A percentile compares a stretch with the other conserved stretches of the same genome.
Evolutionary conservation across 192 early-diverging fungal genomes (phyloP).

Genomic region (Phlyctochytrium arcticum): DNA sequence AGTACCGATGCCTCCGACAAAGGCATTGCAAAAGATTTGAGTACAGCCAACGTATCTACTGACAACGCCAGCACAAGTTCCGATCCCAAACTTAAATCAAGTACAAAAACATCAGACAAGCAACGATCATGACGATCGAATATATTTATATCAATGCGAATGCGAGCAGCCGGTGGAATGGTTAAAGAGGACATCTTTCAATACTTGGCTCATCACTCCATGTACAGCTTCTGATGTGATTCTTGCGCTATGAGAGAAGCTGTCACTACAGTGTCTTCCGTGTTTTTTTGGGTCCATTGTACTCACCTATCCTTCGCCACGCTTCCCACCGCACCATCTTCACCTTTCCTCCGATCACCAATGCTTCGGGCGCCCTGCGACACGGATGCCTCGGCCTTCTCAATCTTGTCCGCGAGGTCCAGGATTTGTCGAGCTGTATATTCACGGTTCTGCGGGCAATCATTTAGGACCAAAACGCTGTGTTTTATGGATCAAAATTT

Average conservation of each 20-base stretch:
- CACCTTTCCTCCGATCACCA: slow-evolving; percentile 54
- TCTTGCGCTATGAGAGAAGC: slow-evolving; percentile 50
- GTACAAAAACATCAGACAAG: no score
- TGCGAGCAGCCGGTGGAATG: no score
- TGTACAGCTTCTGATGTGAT: slow-evolving; percentile 76
- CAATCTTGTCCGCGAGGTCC: slow-evolving; percentile 80
- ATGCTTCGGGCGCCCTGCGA: slow-evolving; percentile 28
- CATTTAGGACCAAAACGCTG: not conserved
- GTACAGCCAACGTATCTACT: no score
- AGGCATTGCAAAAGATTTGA: no score
- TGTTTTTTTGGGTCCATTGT: no score
- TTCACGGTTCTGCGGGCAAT: slow-evolving; percentile 65
- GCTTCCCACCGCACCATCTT: slow-evolving; percentile 63
- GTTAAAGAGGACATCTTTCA: slow-evolving; percentile 82
- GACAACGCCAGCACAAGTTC: no score
- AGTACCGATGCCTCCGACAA: no score
- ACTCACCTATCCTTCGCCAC: slow-evolving; percentile 65
- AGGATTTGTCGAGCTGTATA: slow-evolving; percentile 73
- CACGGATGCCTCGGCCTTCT: slow-evolving; percentile 63
- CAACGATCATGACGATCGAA: no score
- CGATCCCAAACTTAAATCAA: no score
- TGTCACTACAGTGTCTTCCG: not conserved
- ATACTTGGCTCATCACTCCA: slow-evolving; percentile 74
- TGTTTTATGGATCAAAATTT: not conserved
- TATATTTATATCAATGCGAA: no score